These are phyloP conservation scores for Fusarium clavum DNA, from an alignment of 2,329 filamentous ascomycete species.

Conservation along the genomic window DNA sequence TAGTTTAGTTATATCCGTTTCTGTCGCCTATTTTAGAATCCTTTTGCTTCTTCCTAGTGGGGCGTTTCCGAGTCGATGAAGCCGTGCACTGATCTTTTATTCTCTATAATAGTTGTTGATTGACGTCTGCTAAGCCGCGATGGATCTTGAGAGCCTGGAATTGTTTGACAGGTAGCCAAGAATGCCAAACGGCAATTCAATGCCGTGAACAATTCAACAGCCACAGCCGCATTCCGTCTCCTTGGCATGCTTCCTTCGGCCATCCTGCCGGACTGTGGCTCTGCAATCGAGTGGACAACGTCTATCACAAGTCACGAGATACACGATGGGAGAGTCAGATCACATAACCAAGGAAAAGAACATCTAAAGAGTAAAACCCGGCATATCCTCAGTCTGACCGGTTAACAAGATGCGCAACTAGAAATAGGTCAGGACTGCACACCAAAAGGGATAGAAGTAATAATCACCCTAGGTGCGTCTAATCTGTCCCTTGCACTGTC, in stretches of 20 bases:
- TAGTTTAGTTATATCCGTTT: neutral
- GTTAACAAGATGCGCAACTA: neutral
- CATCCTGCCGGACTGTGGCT: neutral
- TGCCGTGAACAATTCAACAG: neutral
- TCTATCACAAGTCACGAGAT: neutral
- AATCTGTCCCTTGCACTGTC: neutral
- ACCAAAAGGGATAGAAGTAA: neutral
- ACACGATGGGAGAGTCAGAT: neutral
- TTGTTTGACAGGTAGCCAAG: neutral
- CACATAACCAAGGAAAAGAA: neutral
- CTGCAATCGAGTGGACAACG: neutral
- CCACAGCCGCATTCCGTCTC: neutral
- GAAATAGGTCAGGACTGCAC: neutral
- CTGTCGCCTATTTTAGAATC: conserved; percentile 4
- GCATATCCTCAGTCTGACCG: no score
- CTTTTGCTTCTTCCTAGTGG: neutral
- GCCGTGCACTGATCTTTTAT: neutral
- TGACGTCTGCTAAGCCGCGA: neutral
- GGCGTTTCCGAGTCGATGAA: conserved; percentile 10
- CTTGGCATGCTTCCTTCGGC: neutral
- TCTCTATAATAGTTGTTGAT: neutral
- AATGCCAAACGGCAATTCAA: neutral
- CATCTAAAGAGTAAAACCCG: no score
- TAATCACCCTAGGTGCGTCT: neutral
- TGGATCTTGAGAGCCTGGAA: neutral